Evolutionary conservation across 2,329 filamentous ascomycete genomes (phyloP), one percentile per base, ranked within the genome.

Genomic region (Colletotrichum truncatum): DNA sequence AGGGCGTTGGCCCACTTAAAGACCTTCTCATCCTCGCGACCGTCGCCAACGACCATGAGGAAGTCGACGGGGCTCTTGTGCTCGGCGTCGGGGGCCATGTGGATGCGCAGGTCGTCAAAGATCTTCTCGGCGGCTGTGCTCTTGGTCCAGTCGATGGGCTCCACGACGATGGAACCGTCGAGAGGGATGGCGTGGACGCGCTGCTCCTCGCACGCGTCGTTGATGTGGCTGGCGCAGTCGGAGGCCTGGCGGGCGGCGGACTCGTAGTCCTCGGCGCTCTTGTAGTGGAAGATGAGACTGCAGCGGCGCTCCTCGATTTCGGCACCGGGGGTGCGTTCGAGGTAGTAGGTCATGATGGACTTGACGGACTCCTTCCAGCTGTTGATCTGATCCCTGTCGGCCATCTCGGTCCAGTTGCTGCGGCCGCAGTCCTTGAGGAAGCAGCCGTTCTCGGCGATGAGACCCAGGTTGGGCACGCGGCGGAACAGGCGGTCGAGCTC

Each of bases 391-490:
- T 87, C 84, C 1, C 87, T 83, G 74, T 97, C 90, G 3, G 91
- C 89, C 78, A 97, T 91, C 67, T 91, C 89, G 3, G 86, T 87
- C 96, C 96, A 98, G 34, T 87, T 84, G 23, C 87, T 85, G 14
- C 82, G 84, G 18, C 89, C 86, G 46, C 87, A 88, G 68, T 93
- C 87, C 70, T 92, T 93, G 62, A 98, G 82, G 78, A 97, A 98
- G 75, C 93, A 97, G 2, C 95, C 95, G 69, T 97, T 98, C 79
- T 98, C 95, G 0, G 95, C 95, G 69, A 98, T 97, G 4, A 98
- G 84, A 3, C 96, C 96, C 3, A 98, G 82, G 66, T 91, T 91
- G 5, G 93, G 91, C 2, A 98, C 91, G 23, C 91, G 88, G 55
- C 90, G 90, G 84, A 98, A 98, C 1, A 97, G 84, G 4, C 91